phyloP scores from a whole-genome alignment of 352 stramenopile species.

The Globisporangium polare region DNA sequence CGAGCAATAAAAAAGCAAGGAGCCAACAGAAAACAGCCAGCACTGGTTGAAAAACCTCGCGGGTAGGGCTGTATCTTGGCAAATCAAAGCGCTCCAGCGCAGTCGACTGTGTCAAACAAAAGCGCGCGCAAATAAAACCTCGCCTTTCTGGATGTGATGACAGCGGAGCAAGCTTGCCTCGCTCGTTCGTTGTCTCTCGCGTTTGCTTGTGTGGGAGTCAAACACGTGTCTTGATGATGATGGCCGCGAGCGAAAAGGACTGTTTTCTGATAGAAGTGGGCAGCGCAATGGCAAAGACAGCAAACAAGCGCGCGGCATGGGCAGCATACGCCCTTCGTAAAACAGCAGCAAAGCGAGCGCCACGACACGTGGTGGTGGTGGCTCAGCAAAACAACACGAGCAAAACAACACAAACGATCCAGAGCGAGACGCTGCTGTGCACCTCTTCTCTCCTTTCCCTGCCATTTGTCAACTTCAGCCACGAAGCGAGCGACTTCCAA shows the following conservation, averaged over 20 bases:
- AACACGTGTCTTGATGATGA: neutral
- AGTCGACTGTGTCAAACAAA: slow-evolving; percentile 6
- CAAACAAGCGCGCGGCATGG: too few species aligned
- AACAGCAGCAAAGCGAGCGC: neutral
- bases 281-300: neutral
- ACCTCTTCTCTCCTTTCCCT: neutral
- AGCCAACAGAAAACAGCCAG: slow-evolving; percentile 15
- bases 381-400: slow-evolving; percentile 1
- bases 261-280: too few species aligned
- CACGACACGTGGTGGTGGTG: slow-evolving; percentile 1
- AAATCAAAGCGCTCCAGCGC: slow-evolving; percentile 32
- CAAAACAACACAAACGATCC: slow-evolving; percentile 6
- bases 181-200: slow-evolving; percentile 6
- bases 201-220: neutral
- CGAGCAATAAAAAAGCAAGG: slow-evolving; percentile 11
- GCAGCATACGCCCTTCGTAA: too few species aligned
- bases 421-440: slow-evolving; percentile 1
- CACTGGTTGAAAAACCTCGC: neutral
- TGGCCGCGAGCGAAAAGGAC: too few species aligned
- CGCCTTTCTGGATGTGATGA: slow-evolving; percentile 1
- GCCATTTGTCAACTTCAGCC: neutral
- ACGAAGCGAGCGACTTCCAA: neutral
- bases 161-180: neutral
- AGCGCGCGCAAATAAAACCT: too few species aligned
- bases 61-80: slow-evolving; percentile 8